Evolutionary conservation across 2,329 filamentous ascomycete genomes (phyloP).

Genomic region (Phaeosphaeriaceae sp.): DNA sequence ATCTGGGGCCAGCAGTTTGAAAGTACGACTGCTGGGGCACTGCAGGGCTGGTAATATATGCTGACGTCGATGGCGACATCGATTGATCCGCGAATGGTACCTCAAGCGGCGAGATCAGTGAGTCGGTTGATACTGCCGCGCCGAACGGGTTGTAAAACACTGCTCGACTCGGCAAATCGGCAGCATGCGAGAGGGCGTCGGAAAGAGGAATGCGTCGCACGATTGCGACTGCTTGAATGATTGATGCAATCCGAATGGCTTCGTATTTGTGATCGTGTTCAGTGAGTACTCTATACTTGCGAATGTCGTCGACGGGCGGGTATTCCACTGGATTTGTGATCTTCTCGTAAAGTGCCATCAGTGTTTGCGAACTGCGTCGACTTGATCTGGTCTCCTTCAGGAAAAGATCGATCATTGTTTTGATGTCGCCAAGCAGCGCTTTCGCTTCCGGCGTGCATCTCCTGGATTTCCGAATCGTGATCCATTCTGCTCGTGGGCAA

Average conservation of each 20-base stretch:
- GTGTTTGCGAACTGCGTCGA: conserved; percentile 21
- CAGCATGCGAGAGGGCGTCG: conserved; percentile 25
- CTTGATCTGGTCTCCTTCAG: conserved; percentile 26
- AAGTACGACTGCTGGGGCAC: conserved; percentile 7
- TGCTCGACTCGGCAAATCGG: conserved; percentile 2
- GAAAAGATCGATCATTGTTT: conserved; percentile 40
- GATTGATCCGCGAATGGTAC: conserved; percentile 25
- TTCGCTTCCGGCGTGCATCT: conserved; percentile 20
- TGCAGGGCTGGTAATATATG: conserved; percentile 19
- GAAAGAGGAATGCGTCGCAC: conserved; percentile 34
- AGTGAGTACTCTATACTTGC: conserved; percentile 17
- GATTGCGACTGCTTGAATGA: conserved; percentile 44
- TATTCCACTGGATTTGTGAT: conserved; percentile 24
- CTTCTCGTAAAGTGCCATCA: conserved; percentile 27
- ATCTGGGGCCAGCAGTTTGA: not conserved
- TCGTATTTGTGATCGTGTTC: conserved; percentile 43
- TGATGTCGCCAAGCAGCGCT: conserved; percentile 36
- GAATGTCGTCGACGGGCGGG: conserved; percentile 16
- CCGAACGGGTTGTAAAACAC: conserved; percentile 9
- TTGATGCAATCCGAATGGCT: conserved; percentile 40
- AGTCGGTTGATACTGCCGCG: conserved; percentile 22
- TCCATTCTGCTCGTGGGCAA: conserved; percentile 34
- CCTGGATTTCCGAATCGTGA: conserved; percentile 33
- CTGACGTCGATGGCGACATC: conserved; percentile 22
- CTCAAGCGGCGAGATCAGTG: conserved; percentile 22